A percentile compares a stretch with the other conserved stretches of the same genome.
Conservation (phyloP, 2,329 filamentous ascomycete species). For the Nigrospora oryzae region DNA sequence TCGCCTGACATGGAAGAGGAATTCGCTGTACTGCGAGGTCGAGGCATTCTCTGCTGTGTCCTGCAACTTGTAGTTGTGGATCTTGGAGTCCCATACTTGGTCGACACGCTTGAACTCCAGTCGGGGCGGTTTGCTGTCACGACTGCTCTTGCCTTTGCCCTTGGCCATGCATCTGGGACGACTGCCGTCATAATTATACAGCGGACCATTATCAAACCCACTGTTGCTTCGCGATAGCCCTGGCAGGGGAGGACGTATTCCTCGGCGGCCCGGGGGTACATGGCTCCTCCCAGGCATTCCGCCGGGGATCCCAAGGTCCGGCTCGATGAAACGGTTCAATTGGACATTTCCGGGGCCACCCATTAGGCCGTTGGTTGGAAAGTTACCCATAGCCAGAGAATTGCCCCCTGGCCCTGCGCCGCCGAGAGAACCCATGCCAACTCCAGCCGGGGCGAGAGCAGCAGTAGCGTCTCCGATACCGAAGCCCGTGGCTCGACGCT, state of each 20-base stretch:
- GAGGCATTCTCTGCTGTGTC: slow-evolving; percentile 37
- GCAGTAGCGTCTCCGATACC: not conserved
- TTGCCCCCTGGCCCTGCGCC: too few relatives aligned
- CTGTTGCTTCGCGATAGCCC: not conserved
- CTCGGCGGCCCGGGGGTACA: too few relatives aligned
- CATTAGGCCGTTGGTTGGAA: too few relatives aligned
- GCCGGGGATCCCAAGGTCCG: too few relatives aligned
- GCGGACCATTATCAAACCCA: not conserved
- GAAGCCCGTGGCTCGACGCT: not conserved
- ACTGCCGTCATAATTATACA: not conserved
- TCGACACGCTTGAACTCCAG: slow-evolving; percentile 43
- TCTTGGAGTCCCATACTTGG: slow-evolving; percentile 41
- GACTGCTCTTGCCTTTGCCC: not conserved
- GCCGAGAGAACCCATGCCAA: too few relatives aligned
- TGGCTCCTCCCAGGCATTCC: too few relatives aligned
- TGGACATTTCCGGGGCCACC: too few relatives aligned
- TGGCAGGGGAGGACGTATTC: too few relatives aligned
- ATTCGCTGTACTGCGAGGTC: slow-evolving; percentile 62
- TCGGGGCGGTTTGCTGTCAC: slow-evolving; percentile 1
- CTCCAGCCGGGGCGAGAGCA: too few relatives aligned
- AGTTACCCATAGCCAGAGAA: too few relatives aligned
- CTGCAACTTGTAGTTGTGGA: slow-evolving; percentile 45
- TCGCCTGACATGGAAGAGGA: slow-evolving; percentile 74
- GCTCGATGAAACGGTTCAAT: too few relatives aligned
- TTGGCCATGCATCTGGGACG: not conserved